These are phyloP conservation scores for Prasinococcaceae sp. DNA, from an alignment of 139 green algal genomes.

Conservation along the genomic window DNA sequence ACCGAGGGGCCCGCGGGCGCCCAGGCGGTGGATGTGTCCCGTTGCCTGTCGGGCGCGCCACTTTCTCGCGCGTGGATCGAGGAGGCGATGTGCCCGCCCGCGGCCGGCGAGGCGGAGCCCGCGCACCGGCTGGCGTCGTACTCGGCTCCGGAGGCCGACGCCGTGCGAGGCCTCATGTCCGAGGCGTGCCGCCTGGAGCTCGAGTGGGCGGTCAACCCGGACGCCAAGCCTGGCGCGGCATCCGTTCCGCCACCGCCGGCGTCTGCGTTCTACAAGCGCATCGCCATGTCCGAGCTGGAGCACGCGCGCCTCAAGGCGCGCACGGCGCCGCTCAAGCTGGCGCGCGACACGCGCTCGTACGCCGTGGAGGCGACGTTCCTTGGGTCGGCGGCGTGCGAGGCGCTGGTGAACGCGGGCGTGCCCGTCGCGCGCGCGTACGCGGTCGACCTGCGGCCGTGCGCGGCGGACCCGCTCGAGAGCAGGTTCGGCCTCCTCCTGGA, in stretches of 20 bases:
- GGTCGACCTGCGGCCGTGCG: conserved; percentile 1
- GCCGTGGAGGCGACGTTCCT: conserved; percentile 12
- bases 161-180: conserved; percentile 14
- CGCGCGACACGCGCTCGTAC: conserved; percentile 3
- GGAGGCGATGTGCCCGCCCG: neutral
- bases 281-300: conserved; percentile 5
- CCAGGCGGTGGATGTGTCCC: conserved; percentile 5
- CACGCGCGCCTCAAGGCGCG: conserved; percentile 1
- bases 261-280: conserved; percentile 10
- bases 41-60: conserved; percentile 2
- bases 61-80: neutral
- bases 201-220: neutral
- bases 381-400: neutral
- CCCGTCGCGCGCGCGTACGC: conserved; percentile 4
- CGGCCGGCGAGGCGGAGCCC: neutral
- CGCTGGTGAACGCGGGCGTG: conserved; percentile 4
- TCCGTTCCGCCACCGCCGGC: conserved; percentile 1
- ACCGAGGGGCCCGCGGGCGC: neutral
- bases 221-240: neutral
- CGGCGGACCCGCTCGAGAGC: conserved; percentile 1
- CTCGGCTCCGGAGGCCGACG: neutral
- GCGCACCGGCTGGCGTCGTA: neutral
- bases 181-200: conserved; percentile 10
- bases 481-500: conserved; percentile 11
- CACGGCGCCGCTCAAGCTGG: conserved; percentile 8